Conservation (phyloP, 768 basidiomycete species). For the Mycena floridula region DNA sequence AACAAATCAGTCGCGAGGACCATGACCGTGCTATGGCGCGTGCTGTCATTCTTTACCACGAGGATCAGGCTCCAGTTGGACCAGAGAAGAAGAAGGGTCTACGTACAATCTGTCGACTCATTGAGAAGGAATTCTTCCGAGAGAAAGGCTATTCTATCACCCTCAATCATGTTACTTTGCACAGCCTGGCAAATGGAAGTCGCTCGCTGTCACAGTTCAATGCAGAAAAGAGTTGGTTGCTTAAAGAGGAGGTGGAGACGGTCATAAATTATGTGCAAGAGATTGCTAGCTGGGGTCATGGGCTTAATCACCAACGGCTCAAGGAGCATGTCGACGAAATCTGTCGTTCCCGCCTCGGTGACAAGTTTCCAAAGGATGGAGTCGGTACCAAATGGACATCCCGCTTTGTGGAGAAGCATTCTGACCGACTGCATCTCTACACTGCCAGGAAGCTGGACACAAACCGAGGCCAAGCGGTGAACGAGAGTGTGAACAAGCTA, state of each 20-base stretch:
- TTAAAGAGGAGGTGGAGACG: background rate
- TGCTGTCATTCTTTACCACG: background rate
- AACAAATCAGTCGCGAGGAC: background rate
- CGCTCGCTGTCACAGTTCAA: background rate
- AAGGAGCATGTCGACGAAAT: too few relatives aligned
- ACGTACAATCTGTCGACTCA: background rate
- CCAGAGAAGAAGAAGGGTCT: background rate
- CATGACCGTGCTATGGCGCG: background rate
- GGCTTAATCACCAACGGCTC: too few relatives aligned
- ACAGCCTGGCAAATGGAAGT: background rate
- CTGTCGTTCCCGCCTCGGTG: too few relatives aligned
- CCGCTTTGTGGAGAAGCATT: too few relatives aligned
- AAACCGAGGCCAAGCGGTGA: background rate
- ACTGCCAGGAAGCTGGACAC: too few relatives aligned
- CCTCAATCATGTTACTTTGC: background rate
- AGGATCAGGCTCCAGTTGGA: background rate
- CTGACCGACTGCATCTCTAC: too few relatives aligned
- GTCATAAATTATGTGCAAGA: background rate
- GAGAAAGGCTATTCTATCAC: background rate
- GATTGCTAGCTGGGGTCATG: too few relatives aligned
- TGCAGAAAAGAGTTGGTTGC: background rate
- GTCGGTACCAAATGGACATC: too few relatives aligned
- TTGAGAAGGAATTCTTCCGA: background rate
- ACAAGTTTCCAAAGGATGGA: too few relatives aligned
- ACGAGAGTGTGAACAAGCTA: too few relatives aligned